Evolutionary conservation across 495 filamentous ascomycete genomes (phyloP).

Genomic region (Penicillium ochrochloron): DNA sequence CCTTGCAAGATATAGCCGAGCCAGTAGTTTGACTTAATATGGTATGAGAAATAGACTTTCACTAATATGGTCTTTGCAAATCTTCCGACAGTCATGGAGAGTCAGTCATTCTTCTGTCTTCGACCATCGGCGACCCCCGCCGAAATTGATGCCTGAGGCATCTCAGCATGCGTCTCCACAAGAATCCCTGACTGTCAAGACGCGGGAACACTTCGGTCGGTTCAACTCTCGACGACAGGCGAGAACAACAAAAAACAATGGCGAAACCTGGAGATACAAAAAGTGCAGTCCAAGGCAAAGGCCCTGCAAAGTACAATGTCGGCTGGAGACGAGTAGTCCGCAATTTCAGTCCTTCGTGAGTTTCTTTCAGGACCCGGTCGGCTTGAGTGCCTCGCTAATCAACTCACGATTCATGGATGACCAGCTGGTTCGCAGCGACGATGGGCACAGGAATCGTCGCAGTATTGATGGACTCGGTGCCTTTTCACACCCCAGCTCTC

Average conservation of each 20-base stretch:
- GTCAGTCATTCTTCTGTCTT: too few relatives aligned
- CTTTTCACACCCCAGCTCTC: constrained; percentile 44
- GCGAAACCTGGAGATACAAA: neutral
- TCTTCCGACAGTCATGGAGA: neutral
- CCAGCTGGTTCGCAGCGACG: constrained; percentile 50
- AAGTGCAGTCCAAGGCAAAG: neutral
- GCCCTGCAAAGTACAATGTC: constrained; percentile 27
- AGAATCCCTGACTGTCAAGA: neutral
- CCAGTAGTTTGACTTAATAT: neutral
- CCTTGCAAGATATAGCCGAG: too few relatives aligned
- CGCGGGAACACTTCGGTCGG: neutral
- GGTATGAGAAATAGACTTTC: neutral
- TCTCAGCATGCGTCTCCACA: neutral
- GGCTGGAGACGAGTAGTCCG: constrained; percentile 52
- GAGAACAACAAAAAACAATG: neutral
- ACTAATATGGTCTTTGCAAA: neutral
- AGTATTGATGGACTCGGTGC: constrained; percentile 47
- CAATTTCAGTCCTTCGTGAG: constrained; percentile 55
- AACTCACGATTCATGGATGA: neutral
- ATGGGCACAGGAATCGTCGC: constrained; percentile 58
- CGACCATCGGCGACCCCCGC: neutral
- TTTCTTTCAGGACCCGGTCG: neutral
- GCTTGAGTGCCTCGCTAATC: constrained; percentile 2
- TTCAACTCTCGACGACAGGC: neutral
- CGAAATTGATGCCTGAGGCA: neutral